Conservation (phyloP, 768 basidiomycete genomes). For the Rhodocollybia butyracea region DNA sequence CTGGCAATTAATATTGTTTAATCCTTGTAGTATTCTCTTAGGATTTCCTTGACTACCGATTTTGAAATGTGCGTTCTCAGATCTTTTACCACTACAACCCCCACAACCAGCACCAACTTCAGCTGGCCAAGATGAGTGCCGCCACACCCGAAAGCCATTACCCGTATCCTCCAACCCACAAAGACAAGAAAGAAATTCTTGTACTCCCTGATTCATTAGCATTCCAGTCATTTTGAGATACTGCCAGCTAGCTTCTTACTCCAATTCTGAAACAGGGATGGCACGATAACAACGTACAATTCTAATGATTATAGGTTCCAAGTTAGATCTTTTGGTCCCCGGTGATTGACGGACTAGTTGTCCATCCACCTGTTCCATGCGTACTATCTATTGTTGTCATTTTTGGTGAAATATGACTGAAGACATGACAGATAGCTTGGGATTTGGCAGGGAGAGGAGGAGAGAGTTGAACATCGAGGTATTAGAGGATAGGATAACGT, state of each 20-base stretch:
- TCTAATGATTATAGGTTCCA: slow-evolving; percentile 87
- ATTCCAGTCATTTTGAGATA: background rate
- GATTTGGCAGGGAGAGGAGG: slow-evolving; percentile 75
- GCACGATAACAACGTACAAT: slow-evolving; percentile 90
- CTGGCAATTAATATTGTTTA: too few relatives aligned
- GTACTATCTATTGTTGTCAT: background rate
- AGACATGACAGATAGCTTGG: slow-evolving; percentile 90
- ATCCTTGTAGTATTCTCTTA: too few relatives aligned
- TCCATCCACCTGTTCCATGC: background rate
- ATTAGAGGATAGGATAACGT: slow-evolving; percentile 62
- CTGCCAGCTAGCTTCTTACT: background rate
- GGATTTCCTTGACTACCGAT: too few relatives aligned
- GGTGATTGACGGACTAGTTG: background rate
- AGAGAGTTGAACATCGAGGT: slow-evolving; percentile 72
- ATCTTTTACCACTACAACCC: background rate
- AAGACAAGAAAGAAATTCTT: slow-evolving; percentile 79
- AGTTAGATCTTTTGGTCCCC: too few relatives aligned
- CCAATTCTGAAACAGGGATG: slow-evolving; percentile 76
- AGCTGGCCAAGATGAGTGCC: too few relatives aligned
- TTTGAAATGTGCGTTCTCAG: background rate
- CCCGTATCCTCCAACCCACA: slow-evolving; percentile 77
- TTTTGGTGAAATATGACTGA: background rate
- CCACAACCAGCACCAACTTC: too few relatives aligned
- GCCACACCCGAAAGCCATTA: slow-evolving; percentile 58
- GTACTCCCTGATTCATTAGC: slow-evolving; percentile 87